Percentiles rank a stretch among this genome's conserved stretches.
Conservation (phyloP, 2,329 filamentous ascomycete species). For the Aureobasidium leucospermi region DNA sequence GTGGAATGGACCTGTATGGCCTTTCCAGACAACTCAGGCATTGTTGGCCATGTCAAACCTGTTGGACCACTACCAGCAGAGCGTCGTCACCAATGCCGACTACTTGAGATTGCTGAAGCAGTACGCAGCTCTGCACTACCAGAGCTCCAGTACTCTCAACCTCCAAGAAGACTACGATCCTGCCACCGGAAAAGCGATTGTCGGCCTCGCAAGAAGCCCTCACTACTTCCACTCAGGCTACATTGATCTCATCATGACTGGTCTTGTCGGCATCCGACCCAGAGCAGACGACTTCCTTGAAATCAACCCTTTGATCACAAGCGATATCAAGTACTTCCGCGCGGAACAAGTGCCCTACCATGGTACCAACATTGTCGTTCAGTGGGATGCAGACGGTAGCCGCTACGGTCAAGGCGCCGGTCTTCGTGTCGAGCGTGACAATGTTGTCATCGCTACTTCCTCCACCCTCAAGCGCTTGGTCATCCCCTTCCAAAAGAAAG, state of each 20-base stretch:
- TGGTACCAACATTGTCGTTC: slow-evolving; percentile 34
- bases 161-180: slow-evolving; percentile 40
- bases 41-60: slow-evolving; percentile 36
- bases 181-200: slow-evolving; percentile 35
- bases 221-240: slow-evolving; percentile 43
- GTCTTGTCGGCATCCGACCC: slow-evolving; percentile 37
- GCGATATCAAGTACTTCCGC: slow-evolving; percentile 34
- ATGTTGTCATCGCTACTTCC: slow-evolving; percentile 26
- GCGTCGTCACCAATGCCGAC: slow-evolving; percentile 25
- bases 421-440: slow-evolving; percentile 31
- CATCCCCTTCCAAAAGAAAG: slow-evolving; percentile 19
- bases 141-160: slow-evolving; percentile 29
- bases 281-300: slow-evolving; percentile 32
- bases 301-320: slow-evolving; percentile 33
- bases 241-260: slow-evolving; percentile 35
- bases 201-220: slow-evolving; percentile 35
- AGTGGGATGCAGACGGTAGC: slow-evolving; percentile 34
- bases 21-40: slow-evolving; percentile 37
- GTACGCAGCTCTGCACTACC: slow-evolving; percentile 37
- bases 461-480: slow-evolving; percentile 23
- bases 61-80: slow-evolving; percentile 34
- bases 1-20: slow-evolving; percentile 41
- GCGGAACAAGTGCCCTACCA: slow-evolving; percentile 37
- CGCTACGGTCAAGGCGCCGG: slow-evolving; percentile 26
- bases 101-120: slow-evolving; percentile 32